These are phyloP conservation scores for Serendipita sp. DNA, from an alignment of 768 basidiomycete species.

Conservation along the genomic window DNA sequence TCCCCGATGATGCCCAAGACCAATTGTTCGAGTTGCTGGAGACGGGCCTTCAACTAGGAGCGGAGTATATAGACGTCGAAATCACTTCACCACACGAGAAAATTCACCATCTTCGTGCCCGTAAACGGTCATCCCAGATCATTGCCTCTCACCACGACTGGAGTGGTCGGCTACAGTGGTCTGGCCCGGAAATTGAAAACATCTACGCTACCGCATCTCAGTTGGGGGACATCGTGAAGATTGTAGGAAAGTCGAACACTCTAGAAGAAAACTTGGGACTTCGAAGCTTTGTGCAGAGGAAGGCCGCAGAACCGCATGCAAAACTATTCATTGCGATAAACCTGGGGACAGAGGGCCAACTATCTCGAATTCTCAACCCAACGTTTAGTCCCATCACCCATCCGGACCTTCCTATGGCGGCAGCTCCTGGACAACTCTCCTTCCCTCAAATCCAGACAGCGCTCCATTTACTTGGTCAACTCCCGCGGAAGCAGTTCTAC, in stretches of 20 bases:
- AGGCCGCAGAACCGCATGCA: slow-evolving; percentile 26
- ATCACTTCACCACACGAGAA: slow-evolving; percentile 50
- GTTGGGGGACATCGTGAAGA: slow-evolving; percentile 81
- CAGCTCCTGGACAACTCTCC: slow-evolving; percentile 88
- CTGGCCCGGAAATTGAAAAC: slow-evolving; percentile 43
- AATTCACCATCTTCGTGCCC: slow-evolving; percentile 40
- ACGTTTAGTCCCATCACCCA: slow-evolving; percentile 87
- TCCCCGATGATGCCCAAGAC: slow-evolving; percentile 61
- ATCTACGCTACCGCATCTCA: slow-evolving; percentile 51
- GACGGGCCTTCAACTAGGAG: slow-evolving; percentile 64
- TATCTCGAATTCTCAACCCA: slow-evolving; percentile 75
- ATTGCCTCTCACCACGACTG: slow-evolving; percentile 95
- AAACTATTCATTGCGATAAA: slow-evolving; percentile 93
- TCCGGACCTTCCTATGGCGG: slow-evolving; percentile 64
- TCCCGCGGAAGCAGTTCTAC: slow-evolving; percentile 61
- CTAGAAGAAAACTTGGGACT: slow-evolving; percentile 69
- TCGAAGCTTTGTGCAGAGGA: slow-evolving; percentile 47
- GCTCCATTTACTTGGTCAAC: slow-evolving; percentile 62
- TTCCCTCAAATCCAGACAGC: slow-evolving; percentile 75
- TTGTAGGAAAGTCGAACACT: slow-evolving; percentile 68
- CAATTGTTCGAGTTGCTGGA: slow-evolving; percentile 62
- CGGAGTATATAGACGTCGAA: slow-evolving; percentile 91
- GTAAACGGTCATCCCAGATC: slow-evolving; percentile 61
- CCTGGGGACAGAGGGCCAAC: slow-evolving; percentile 78
- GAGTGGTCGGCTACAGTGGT: slow-evolving; percentile 75